Evolutionary conservation across 75 land plant species (phyloP).

Genomic region (Selaginella tamariscina): DNA sequence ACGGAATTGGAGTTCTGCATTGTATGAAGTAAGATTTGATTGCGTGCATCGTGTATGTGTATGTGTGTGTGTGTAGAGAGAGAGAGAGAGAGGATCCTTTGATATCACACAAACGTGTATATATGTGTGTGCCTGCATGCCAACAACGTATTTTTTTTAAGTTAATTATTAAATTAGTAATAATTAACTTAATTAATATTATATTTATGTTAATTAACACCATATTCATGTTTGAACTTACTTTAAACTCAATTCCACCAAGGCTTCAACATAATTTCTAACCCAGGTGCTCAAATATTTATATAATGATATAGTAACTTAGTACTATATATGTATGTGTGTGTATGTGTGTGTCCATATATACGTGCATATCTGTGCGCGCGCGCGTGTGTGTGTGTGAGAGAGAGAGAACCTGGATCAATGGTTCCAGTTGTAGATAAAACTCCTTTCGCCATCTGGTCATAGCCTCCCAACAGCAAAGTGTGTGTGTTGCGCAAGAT

Average conservation of each 20-base stretch:
- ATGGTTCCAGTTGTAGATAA: slow-evolving; percentile 52
- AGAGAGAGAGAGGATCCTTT: no score
- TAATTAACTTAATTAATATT: background rate
- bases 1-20: no score
- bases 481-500: no score
- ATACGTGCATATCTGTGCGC: background rate
- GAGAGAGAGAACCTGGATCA: slow-evolving; percentile 92
- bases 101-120: no score
- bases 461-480: slow-evolving; percentile 71
- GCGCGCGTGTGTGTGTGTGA: no score
- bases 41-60: no score
- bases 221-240: slow-evolving; percentile 26
- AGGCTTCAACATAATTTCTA: slow-evolving; percentile 81
- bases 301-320: background rate
- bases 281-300: slow-evolving; percentile 51
- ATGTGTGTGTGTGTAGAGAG: no score
- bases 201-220: background rate
- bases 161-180: slow-evolving; percentile 18
- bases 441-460: slow-evolving; percentile 26
- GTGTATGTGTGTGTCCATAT: no score
- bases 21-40: no score
- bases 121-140: slow-evolving; percentile 76
- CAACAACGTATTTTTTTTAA: slow-evolving; percentile 57
- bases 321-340: background rate
- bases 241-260: slow-evolving; percentile 75